Conservation (phyloP, 2,329 filamentous ascomycete species). For the Paecilomyces variotii region DNA sequence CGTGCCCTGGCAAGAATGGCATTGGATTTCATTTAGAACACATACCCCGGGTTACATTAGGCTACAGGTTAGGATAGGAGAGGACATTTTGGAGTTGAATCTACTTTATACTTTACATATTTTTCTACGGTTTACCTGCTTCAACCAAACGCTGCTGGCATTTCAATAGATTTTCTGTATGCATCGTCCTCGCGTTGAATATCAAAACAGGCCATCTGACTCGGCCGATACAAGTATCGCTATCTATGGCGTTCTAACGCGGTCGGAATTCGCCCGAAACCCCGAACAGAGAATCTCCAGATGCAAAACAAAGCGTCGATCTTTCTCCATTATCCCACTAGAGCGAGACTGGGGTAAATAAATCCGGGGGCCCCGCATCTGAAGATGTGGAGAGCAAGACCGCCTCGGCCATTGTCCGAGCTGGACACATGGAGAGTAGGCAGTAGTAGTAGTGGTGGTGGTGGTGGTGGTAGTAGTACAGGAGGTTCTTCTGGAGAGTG, state of each 20-base stretch:
- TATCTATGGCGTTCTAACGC: too few relatives aligned
- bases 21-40: not conserved
- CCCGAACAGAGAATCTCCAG: not conserved
- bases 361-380: not conserved
- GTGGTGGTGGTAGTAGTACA: not conserved
- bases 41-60: not conserved
- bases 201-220: too few relatives aligned
- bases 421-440: not conserved
- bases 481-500: not conserved
- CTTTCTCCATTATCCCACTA: not conserved
- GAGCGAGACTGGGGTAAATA: not conserved
- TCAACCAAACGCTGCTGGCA: too few relatives aligned
- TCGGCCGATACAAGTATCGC: too few relatives aligned
- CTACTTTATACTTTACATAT: not conserved
- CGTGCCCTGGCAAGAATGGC: not conserved
- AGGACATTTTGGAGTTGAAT: not conserved
- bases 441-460: too few relatives aligned
- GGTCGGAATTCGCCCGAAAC: not conserved
- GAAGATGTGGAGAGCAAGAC: not conserved
- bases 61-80: not conserved
- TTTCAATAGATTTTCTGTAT: too few relatives aligned
- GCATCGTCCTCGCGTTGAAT: too few relatives aligned
- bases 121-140: not conserved
- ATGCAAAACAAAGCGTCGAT: not conserved
- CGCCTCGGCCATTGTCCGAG: not conserved